Evolutionary conservation across 75 land plant species (phyloP).

Genomic region (Cunninghamia lanceolata): DNA sequence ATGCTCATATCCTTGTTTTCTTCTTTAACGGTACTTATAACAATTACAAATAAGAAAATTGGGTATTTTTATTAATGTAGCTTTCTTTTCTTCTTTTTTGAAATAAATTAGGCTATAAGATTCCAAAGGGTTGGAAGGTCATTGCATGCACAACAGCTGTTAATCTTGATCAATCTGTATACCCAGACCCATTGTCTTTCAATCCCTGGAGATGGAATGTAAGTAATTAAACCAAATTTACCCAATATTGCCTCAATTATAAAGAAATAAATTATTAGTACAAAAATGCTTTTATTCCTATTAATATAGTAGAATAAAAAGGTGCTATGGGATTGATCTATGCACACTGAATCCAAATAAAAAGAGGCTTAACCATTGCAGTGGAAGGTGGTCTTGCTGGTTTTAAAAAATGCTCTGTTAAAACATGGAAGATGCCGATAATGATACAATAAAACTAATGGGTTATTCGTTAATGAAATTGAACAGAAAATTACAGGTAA

Average conservation of each 20-base stretch:
- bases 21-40: background rate
- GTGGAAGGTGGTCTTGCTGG: background rate
- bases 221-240: background rate
- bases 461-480: background rate
- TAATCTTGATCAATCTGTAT: slow-evolving; percentile 21
- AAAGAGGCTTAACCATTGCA: background rate
- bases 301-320: too few species aligned
- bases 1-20: background rate
- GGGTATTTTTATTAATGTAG: background rate
- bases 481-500: background rate
- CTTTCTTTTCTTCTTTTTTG: background rate
- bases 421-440: too few species aligned
- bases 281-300: too few species aligned
- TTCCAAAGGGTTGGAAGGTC: slow-evolving; percentile 36
- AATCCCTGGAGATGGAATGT: slow-evolving; percentile 36
- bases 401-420: too few species aligned
- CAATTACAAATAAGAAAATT: background rate
- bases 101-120: slow-evolving; percentile 15
- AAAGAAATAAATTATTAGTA: too few species aligned
- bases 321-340: too few species aligned
- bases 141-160: slow-evolving; percentile 19
- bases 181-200: slow-evolving; percentile 21
- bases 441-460: too few species aligned
- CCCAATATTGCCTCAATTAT: background rate
- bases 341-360: background rate